Conservation (phyloP, 2,329 filamentous ascomycete species). For the Penicillium decumbens region DNA sequence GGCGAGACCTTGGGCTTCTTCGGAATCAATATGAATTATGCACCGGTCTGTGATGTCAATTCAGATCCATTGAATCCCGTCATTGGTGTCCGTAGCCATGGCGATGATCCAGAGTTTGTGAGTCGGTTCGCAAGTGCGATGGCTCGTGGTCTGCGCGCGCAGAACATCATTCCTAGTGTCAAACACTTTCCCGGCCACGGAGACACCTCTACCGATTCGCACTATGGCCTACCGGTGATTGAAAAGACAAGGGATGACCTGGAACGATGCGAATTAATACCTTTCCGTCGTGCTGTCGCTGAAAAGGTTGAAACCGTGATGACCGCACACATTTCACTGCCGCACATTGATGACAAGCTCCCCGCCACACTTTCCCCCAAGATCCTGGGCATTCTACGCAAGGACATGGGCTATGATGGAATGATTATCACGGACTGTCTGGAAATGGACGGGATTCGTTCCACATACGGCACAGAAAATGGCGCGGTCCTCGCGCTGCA, state of each 20-base stretch:
- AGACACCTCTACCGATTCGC: constrained; percentile 44
- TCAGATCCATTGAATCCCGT: constrained; percentile 44
- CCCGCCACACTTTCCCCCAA: constrained; percentile 41
- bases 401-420: constrained; percentile 43
- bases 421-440: constrained; percentile 46
- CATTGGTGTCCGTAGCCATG: constrained; percentile 43
- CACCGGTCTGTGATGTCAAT: constrained; percentile 44
- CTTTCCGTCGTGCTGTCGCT: constrained; percentile 41
- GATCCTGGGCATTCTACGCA: constrained; percentile 38
- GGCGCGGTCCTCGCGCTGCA: constrained; percentile 41
- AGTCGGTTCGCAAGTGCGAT: constrained; percentile 40
- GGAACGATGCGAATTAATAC: constrained; percentile 42
- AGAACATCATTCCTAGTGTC: constrained; percentile 41
- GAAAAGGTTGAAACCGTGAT: constrained; percentile 44
- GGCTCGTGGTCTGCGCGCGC: constrained; percentile 36
- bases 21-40: constrained; percentile 47
- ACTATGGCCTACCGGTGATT: constrained; percentile 42
- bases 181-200: constrained; percentile 48
- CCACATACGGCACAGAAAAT: constrained; percentile 40
- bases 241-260: constrained; percentile 36
- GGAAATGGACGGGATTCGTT: constrained; percentile 44
- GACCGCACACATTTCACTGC: constrained; percentile 45
- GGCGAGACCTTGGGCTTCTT: constrained; percentile 38
- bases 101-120: constrained; percentile 42
- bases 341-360: constrained; percentile 33